phyloP scores from a whole-genome alignment of 208 protist genomes.

The Crithidia fasciculata region DNA sequence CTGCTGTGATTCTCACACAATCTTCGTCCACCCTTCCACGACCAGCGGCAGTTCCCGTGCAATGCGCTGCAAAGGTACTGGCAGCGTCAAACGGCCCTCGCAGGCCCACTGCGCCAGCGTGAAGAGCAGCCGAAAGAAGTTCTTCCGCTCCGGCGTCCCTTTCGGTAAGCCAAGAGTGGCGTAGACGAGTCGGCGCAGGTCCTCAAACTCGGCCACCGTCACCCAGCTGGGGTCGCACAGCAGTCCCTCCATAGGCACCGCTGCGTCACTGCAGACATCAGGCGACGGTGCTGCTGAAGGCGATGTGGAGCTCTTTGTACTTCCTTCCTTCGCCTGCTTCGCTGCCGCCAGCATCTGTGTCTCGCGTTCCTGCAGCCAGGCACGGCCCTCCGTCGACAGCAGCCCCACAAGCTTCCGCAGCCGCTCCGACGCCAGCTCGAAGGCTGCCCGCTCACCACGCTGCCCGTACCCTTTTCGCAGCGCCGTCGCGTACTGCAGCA shows the following conservation, averaged over 20 bases:
- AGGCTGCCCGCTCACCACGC: slow-evolving; percentile 35
- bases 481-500: slow-evolving; percentile 36
- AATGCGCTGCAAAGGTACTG: slow-evolving; percentile 23
- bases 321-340: background rate
- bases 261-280: background rate
- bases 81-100: slow-evolving; percentile 36
- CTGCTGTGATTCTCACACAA: background rate
- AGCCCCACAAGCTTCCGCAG: slow-evolving; percentile 27
- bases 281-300: background rate
- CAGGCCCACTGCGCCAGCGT: slow-evolving; percentile 53
- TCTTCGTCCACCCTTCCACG: slow-evolving; percentile 30
- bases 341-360: slow-evolving; percentile 2
- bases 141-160: slow-evolving; percentile 19
- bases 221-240: slow-evolving; percentile 38
- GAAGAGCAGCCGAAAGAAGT: slow-evolving; percentile 61
- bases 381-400: slow-evolving; percentile 15
- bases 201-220: slow-evolving; percentile 28
- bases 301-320: background rate
- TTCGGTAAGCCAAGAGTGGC: slow-evolving; percentile 25
- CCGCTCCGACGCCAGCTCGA: slow-evolving; percentile 42
- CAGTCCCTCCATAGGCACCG: background rate
- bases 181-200: slow-evolving; percentile 37
- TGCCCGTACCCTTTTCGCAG: slow-evolving; percentile 34
- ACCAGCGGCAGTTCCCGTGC: slow-evolving; percentile 57
- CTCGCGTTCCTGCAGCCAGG: slow-evolving; percentile 28